Evolutionary conservation across 2,329 filamentous ascomycete species (phyloP).

Genomic region (Pseudocercospora eumusae): DNA sequence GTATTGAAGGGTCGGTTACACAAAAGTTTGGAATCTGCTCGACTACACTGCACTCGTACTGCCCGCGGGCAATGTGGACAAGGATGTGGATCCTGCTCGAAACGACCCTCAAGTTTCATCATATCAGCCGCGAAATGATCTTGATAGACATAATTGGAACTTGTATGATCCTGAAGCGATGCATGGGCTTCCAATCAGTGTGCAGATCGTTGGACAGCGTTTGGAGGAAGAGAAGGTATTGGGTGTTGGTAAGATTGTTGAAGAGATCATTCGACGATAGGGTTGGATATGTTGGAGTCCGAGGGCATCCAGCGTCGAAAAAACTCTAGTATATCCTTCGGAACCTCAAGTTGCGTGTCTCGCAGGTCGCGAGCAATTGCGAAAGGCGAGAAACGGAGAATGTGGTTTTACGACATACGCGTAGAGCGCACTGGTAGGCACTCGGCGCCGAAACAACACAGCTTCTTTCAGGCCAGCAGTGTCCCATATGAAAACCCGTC

Average conservation of each 20-base stretch:
- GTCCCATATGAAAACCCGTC: no score
- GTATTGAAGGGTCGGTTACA: conserved; percentile 32
- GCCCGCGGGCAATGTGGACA: conserved; percentile 54
- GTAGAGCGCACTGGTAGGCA: background rate
- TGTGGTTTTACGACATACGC: background rate
- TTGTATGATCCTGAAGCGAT: conserved; percentile 75
- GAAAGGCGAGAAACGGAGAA: background rate
- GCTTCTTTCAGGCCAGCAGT: no score
- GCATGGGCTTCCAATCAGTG: conserved; percentile 78
- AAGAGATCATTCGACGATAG: conserved; percentile 8
- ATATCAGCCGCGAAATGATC: conserved; percentile 52
- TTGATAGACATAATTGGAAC: conserved; percentile 56
- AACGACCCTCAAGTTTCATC: conserved; percentile 39
- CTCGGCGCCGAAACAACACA: no score
- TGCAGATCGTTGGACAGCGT: conserved; percentile 75
- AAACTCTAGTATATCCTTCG: background rate
- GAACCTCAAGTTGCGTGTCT: background rate
- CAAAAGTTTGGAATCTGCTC: conserved; percentile 39
- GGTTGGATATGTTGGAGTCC: background rate
- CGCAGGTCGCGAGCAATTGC: background rate
- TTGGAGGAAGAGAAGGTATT: conserved; percentile 84
- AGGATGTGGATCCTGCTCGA: conserved; percentile 38
- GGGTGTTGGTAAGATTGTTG: conserved; percentile 57
- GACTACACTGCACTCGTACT: conserved; percentile 62
- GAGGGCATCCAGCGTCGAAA: background rate